phyloP scores from a whole-genome alignment of 164 flowering plant genomes.

The Vitis labrusca region DNA sequence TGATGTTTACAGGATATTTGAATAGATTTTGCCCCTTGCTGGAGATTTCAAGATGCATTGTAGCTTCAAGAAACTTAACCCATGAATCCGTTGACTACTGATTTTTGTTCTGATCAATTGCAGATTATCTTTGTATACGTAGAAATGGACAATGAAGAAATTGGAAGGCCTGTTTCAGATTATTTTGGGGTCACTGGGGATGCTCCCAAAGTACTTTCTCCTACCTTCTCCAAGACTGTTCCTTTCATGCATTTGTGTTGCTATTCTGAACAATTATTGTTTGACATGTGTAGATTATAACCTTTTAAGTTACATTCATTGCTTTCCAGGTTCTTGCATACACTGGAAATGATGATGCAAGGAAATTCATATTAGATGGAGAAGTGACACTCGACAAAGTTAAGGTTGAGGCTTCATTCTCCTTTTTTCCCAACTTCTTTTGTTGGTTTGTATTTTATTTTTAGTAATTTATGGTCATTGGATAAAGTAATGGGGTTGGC shows the following conservation, averaged over 20 bases:
- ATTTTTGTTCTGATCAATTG: slow-evolving; percentile 13
- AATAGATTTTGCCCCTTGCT: not conserved
- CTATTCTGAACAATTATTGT: not conserved
- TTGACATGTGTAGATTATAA: not conserved
- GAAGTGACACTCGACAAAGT: slow-evolving; percentile 62
- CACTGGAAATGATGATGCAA: slow-evolving; percentile 72
- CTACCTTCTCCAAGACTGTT: not conserved
- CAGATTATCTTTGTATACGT: slow-evolving; percentile 87
- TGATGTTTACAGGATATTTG: not conserved
- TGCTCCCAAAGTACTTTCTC: slow-evolving; percentile 53
- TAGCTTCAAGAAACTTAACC: not conserved
- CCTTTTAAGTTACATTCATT: not conserved
- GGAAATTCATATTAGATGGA: slow-evolving; percentile 60
- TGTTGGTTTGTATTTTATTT: not conserved
- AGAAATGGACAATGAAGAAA: slow-evolving; percentile 80
- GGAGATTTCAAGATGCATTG: not conserved
- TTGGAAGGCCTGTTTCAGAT: slow-evolving; percentile 86
- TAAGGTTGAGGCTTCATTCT: slow-evolving; percentile 49
- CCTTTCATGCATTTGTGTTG: not conserved
- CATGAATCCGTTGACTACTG: not conserved
- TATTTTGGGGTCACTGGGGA: slow-evolving; percentile 81
- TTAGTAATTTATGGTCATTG: not conserved
- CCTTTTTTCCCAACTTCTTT: not conserved
- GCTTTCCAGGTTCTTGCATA: slow-evolving; percentile 66
- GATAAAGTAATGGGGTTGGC: not conserved